Percentiles rank a stretch among this genome's conserved stretches.
phyloP scores from a whole-genome alignment of 2,329 filamentous ascomycete species.

The Bertia moriformis region DNA sequence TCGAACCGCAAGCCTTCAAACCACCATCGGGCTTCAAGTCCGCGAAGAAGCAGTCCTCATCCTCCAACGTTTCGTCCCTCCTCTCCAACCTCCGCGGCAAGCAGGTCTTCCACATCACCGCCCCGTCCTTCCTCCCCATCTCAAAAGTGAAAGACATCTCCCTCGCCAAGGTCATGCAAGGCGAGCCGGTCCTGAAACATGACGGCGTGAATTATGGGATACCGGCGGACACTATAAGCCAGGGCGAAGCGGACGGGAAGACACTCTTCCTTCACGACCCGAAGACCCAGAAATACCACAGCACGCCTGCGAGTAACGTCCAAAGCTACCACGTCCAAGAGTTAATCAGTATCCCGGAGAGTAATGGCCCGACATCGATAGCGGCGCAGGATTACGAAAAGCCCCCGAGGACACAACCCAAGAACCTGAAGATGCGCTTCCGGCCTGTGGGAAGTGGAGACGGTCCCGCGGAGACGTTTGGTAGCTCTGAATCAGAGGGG shows the following conservation, averaged over 20 bases:
- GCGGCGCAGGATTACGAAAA: conserved; percentile 11
- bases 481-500: conserved; percentile 19
- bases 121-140: conserved; percentile 24
- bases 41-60: conserved; percentile 15
- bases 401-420: conserved; percentile 21
- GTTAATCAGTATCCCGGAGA: conserved; percentile 14
- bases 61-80: conserved; percentile 14
- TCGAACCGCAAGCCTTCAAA: too few species aligned
- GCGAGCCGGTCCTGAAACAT: conserved; percentile 22
- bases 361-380: not conserved
- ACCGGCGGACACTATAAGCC: conserved; percentile 13
- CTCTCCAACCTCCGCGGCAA: conserved; percentile 23
- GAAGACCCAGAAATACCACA: conserved; percentile 19
- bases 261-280: conserved; percentile 18
- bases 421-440: conserved; percentile 26
- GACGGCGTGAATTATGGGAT: conserved; percentile 24
- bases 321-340: conserved; percentile 19
- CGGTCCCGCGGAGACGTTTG: conserved; percentile 15
- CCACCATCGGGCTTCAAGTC: conserved; percentile 24
- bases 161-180: conserved; percentile 20
- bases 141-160: conserved; percentile 26
- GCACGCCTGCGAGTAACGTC: conserved; percentile 10
- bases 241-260: conserved; percentile 11
- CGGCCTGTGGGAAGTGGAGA: conserved; percentile 20
- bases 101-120: conserved; percentile 29